phyloP scores from a whole-genome alignment of 495 filamentous ascomycete species.

The Rhizodiscina lignyota region DNA sequence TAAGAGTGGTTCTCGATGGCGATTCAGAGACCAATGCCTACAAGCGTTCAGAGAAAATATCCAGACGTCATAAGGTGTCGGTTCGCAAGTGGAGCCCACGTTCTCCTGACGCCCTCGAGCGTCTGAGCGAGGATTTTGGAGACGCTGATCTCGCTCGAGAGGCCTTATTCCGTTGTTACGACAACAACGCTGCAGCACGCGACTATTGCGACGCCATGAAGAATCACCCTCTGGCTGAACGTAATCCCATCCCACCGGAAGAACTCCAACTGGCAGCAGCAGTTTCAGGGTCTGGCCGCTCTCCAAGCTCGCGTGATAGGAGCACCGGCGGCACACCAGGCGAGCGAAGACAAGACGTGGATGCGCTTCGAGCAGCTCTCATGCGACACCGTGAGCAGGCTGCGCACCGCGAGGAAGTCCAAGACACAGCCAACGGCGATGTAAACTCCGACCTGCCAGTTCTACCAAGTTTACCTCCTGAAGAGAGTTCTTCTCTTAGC shows the following conservation, averaged over 20 bases:
- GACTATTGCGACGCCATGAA: conserved; percentile 58
- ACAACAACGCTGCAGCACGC: conserved; percentile 35
- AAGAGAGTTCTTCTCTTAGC: no score
- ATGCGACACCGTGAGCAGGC: no score
- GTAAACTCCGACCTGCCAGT: not conserved
- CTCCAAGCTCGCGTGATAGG: not conserved
- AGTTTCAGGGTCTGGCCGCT: no score
- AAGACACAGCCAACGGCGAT: not conserved
- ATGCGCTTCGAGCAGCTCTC: no score
- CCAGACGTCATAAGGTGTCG: conserved; percentile 19
- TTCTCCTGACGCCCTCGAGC: conserved; percentile 19
- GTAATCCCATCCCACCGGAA: conserved; percentile 48
- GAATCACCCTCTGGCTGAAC: conserved; percentile 23
- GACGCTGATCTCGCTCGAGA: conserved; percentile 46
- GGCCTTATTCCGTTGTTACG: conserved; percentile 68
- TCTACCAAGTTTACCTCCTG: not conserved
- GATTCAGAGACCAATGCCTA: conserved; percentile 55
- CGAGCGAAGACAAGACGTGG: not conserved
- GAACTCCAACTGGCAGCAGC: conserved; percentile 16
- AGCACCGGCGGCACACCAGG: no score
- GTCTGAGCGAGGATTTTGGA: conserved; percentile 30
- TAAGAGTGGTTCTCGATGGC: conserved; percentile 61
- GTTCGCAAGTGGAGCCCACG: conserved; percentile 21
- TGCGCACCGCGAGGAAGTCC: not conserved
- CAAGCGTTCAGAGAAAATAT: conserved; percentile 38